These are phyloP conservation scores for Ceratocystis alfenasii DNA, from an alignment of 2,329 filamentous ascomycete genomes.

Conservation along the genomic window DNA sequence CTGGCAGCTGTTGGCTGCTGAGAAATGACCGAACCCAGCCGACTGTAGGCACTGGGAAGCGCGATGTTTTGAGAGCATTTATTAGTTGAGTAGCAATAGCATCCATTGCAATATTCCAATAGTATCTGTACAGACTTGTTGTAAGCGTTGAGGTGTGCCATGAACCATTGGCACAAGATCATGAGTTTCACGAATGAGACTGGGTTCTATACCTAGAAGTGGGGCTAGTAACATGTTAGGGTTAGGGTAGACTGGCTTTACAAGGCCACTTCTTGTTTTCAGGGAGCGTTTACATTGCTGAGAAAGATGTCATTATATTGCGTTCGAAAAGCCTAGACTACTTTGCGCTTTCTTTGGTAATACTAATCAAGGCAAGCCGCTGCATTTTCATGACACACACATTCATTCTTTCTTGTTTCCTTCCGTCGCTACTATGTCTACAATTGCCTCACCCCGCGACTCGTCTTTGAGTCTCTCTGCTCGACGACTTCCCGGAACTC, in stretches of 20 bases:
- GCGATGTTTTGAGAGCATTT: slow-evolving; percentile 39
- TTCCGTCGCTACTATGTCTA: slow-evolving; percentile 40
- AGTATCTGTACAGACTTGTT: no score
- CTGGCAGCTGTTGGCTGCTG: slow-evolving; percentile 41
- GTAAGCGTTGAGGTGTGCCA: no score
- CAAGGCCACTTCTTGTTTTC: slow-evolving; percentile 10
- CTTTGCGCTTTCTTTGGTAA: background rate
- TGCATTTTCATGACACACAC: background rate
- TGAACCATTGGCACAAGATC: no score
- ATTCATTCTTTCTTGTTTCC: background rate
- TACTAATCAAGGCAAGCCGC: background rate
- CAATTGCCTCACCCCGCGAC: slow-evolving; percentile 52
- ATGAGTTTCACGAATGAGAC: no score
- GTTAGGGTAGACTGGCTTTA: background rate
- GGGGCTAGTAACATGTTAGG: background rate
- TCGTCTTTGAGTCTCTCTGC: slow-evolving; percentile 34
- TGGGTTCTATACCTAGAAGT: background rate
- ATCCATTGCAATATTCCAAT: slow-evolving; percentile 27
- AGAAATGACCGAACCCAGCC: slow-evolving; percentile 55
- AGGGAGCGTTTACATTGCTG: background rate
- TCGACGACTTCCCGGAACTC: slow-evolving; percentile 42
- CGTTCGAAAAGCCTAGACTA: background rate
- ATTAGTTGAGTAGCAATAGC: slow-evolving; percentile 37
- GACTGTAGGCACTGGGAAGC: slow-evolving; percentile 40
- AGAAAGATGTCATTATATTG: slow-evolving; percentile 10